These are phyloP conservation scores for Evansstolkia leycettana DNA, from an alignment of 495 filamentous ascomycete genomes.

Conservation along the genomic window DNA sequence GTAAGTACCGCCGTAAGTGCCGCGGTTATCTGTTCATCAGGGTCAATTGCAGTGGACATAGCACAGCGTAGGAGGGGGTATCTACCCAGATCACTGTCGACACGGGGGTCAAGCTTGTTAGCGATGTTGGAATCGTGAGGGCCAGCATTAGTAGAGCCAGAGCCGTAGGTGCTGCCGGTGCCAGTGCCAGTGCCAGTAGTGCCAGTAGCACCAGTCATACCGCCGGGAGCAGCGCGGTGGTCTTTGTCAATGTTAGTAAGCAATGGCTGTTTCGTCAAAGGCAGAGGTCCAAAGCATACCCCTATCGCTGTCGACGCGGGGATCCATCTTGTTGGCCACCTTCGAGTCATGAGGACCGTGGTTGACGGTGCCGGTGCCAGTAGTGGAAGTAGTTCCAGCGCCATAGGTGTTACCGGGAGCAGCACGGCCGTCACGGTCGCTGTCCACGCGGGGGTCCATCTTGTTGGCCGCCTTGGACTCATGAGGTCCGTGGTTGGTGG, in stretches of 20 bases:
- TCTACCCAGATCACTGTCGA: too few species aligned
- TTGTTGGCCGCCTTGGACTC: slow-evolving; percentile 20
- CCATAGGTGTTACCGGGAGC: neutral
- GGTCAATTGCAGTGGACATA: neutral
- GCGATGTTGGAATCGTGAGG: slow-evolving; percentile 23
- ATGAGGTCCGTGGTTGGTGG: slow-evolving; percentile 11
- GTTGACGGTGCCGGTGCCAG: neutral
- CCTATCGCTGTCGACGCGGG: slow-evolving; percentile 28
- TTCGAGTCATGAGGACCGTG: slow-evolving; percentile 17
- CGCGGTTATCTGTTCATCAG: neutral
- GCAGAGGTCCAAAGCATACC: slow-evolving; percentile 2
- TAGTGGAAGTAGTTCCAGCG: neutral
- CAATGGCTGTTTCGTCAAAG: too few species aligned
- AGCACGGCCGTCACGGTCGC: slow-evolving; percentile 12
- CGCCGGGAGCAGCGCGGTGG: neutral
- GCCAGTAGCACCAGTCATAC: neutral
- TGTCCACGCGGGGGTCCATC: slow-evolving; percentile 33
- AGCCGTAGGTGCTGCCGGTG: slow-evolving; percentile 8
- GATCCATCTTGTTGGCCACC: slow-evolving; percentile 32
- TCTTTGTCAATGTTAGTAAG: neutral
- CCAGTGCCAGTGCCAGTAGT: neutral
- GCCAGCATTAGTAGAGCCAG: slow-evolving; percentile 10
- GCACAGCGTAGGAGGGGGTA: too few species aligned
- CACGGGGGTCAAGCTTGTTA: slow-evolving; percentile 39
- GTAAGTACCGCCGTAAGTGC: neutral